Evolutionary conservation across 2,329 filamentous ascomycete species (phyloP), one percentile per base, ranked within the genome.

Genomic region (Phialophora macrospora): DNA sequence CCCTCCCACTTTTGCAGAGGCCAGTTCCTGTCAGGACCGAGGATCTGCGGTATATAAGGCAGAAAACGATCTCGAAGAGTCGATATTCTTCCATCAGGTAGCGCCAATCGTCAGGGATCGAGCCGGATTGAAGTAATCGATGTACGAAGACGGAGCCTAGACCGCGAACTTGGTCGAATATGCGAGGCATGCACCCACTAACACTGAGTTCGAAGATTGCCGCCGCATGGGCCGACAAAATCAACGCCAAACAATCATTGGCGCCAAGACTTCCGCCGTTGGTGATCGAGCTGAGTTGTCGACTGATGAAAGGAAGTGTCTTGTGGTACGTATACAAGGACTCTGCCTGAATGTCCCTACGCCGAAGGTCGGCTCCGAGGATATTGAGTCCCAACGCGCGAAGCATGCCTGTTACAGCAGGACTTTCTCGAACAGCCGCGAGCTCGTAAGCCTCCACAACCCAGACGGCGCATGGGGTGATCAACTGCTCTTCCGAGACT

Each of bases 151-250:
- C 41, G 3, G 24, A 60, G 12, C 57, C 57, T 1, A 60, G 44
- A n/a, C 57, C 57, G n/a, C 57, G 57, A n/a, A 60, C 57, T 24
- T 52, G 46, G 17, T 32, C 30, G 32, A 22, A 38, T 30, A 60
- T 41, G 11, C n/a, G n/a, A 9, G 20, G 9, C 4, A 60, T 28
- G n/a, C 26, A 26, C 28, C 46, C 30, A 30, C 46, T 41, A 11
- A 41, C 46, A 22, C 20, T 60, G 20, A 60, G 2, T 28, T 60
- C 44, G 46, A 60, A 60, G 44, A 60, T 52, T 41, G 57, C 44
- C 2, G 30, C 46, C 0, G 57, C 57, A n/a, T 60, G 57, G 57
- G 46, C 49, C 24, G 57, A 38, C 9, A 60, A 17, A 14, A 60
- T 38, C 46, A 60, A 41, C 32, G 57, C 22, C 11, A 48, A 28